phyloP scores from a whole-genome alignment of 768 basidiomycete species.

The Lactarius indigo region DNA sequence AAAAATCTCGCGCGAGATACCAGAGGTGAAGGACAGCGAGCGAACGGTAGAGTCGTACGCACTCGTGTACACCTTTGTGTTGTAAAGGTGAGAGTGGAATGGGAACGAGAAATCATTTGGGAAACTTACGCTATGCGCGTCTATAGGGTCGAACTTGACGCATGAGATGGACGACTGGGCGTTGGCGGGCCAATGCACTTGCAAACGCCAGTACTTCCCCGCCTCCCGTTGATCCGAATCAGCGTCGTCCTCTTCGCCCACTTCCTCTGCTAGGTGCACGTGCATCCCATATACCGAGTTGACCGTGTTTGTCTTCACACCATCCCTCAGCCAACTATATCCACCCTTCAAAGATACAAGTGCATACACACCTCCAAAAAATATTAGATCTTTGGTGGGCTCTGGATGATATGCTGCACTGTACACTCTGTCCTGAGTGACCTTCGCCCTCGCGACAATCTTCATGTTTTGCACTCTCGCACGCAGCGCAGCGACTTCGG shows the following conservation, averaged over 20 bases:
- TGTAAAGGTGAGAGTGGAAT: background rate
- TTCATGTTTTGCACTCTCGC: constrained; percentile 53
- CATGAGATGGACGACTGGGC: constrained; percentile 76
- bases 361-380: constrained; percentile 64
- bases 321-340: background rate
- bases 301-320: constrained; percentile 70
- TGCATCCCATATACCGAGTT: constrained; percentile 85
- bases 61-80: constrained; percentile 65
- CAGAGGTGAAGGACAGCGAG: constrained; percentile 65
- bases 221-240: constrained; percentile 44
- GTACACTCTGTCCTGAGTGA: constrained; percentile 71
- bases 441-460: constrained; percentile 76
- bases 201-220: constrained; percentile 79
- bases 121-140: constrained; percentile 62
- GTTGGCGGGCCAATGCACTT: constrained; percentile 80
- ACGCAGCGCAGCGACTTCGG: constrained; percentile 51
- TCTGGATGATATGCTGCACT: constrained; percentile 81
- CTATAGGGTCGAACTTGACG: constrained; percentile 71
- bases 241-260: constrained; percentile 60
- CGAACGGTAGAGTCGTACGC: constrained; percentile 82
- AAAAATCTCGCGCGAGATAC: constrained; percentile 67
- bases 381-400: constrained; percentile 74
- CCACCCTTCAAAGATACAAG: constrained; percentile 1
- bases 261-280: constrained; percentile 64
- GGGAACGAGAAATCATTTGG: background rate